Evolutionary conservation across 768 basidiomycete species (phyloP), one percentile per base, ranked within the genome.

Genomic region (Calvatia gigantea): DNA sequence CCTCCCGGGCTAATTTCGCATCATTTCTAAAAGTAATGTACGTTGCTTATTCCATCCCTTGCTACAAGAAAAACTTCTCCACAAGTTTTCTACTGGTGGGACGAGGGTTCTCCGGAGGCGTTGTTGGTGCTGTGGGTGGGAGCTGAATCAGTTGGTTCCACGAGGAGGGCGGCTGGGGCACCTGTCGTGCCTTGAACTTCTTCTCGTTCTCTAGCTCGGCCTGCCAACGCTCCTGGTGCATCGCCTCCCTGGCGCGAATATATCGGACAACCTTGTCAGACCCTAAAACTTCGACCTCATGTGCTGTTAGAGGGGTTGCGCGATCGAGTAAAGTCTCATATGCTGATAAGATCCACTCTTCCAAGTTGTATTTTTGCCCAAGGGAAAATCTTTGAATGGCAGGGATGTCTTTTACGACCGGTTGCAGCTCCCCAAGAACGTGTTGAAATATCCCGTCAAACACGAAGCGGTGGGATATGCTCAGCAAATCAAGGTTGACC

Each of bases 401-500:
- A 46, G 46, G 46, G 17, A 47, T 31, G 2, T 32, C 14, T 17
- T 12, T 4, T 6, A 45, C 14, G 15, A 45, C 14, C 1, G 46
- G 46, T 70, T 66, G 5, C 70, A 43, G 6, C 8, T 12, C 51
- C 21, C 49, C 21, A 56, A 79, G 70, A 0, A 76, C 75, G 46
- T 63, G 61, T 14, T 65, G 47, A 15, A 74, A 71, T 4, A 75
- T 63, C 14, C 60, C 56, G 51, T 72, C 67, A 58, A 76, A 73
- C 29, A 66, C 60, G 46, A 68, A 75, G 56, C 70, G 69, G 12
- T 72, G 69, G 3, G 77, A 65, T 38, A 78, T 73, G 14, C 72
- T 68, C 38, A 78, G 65, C 14, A 79, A 63, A 15, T 67, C 60
- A 14, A 72, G 62, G 72, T 74, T 7, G 19, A 11, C 12, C 19